These are phyloP conservation scores for Candida xiaguanensis DNA, from an alignment of 805 yeast genomes.

Conservation along the genomic window DNA sequence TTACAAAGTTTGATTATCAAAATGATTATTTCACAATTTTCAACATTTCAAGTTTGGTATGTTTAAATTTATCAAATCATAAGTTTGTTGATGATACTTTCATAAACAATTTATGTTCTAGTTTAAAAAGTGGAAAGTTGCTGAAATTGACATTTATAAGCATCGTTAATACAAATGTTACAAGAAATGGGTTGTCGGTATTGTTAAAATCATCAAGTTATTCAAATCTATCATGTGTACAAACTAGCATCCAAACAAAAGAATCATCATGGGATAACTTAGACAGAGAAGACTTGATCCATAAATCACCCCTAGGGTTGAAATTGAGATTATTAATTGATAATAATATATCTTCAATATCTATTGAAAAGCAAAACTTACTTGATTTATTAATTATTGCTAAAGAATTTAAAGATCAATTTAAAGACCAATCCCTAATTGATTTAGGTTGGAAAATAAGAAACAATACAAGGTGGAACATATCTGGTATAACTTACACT, in stretches of 20 bases:
- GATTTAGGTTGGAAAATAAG: slow-evolving; percentile 1
- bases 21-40: slow-evolving; percentile 24
- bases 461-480: neutral
- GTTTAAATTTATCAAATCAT: slow-evolving; percentile 29
- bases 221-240: slow-evolving; percentile 6
- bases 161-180: slow-evolving; percentile 19
- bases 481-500: slow-evolving; percentile 2
- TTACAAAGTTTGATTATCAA: slow-evolving; percentile 7
- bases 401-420: neutral
- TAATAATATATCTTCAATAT: neutral
- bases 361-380: neutral
- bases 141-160: slow-evolving; percentile 20
- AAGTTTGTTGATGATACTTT: slow-evolving; percentile 27
- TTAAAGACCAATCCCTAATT: neutral
- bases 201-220: slow-evolving; percentile 9
- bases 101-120: slow-evolving; percentile 19
- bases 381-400: slow-evolving; percentile 3
- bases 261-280: slow-evolving; percentile 1
- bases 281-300: neutral
- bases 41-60: slow-evolving; percentile 24
- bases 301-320: slow-evolving; percentile 22
- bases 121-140: slow-evolving; percentile 15
- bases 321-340: slow-evolving; percentile 14
- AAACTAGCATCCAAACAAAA: slow-evolving; percentile 1
- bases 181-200: slow-evolving; percentile 11